Base-by-base conservation (phyloP, 305 asterid genomes). In the Fraxinus dipetala region DNA sequence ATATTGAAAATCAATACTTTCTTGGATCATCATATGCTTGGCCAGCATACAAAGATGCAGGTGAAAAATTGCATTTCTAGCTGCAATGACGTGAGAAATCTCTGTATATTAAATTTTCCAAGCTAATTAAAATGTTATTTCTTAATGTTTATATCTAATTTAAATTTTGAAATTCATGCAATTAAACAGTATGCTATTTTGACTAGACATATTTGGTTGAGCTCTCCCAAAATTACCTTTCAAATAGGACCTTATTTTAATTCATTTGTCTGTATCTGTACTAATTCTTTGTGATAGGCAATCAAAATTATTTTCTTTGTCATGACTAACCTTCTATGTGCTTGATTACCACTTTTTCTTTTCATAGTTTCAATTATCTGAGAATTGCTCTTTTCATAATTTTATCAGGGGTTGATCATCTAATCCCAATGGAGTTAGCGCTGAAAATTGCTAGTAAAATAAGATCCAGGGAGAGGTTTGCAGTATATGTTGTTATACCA, bases 11-110 rank as follows among this genome's bases (percentile, higher is more conserved):
- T 83, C 98, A 94, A 79, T 94, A 94, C 87, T 94, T 94, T 88
- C 95, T 94, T 72, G 98, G 98, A 80, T 91, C 98, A 63, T 93
- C 98, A 10, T 94, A 93, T 83, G 97, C 92, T 83, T 94, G 98
- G 98, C 92, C 92, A 10, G 86, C 97, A 1, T 93, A 91, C 93
- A 89, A 90, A 84, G 90, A 90, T 93, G 97, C 97, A 83, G 98
- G 98, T 94, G 16, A 80, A 48, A 35, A 32, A 85, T 82, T 34
- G 36, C 26, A 16, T 43, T 82, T 75, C 79, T 75, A 20, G 81
- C 59, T 77, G 70, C 70, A 5, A 61, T 24, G 35, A 3, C 4
- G 16, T 26, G 3, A 65, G 16, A 26, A 24, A 28, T 9, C 16
- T 10, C 14, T 9, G 32, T 28, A 10, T 30, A 22, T 16, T 35